Evolutionary conservation across 2,329 filamentous ascomycete genomes (phyloP).

Genomic region (Sporothrix protearum): DNA sequence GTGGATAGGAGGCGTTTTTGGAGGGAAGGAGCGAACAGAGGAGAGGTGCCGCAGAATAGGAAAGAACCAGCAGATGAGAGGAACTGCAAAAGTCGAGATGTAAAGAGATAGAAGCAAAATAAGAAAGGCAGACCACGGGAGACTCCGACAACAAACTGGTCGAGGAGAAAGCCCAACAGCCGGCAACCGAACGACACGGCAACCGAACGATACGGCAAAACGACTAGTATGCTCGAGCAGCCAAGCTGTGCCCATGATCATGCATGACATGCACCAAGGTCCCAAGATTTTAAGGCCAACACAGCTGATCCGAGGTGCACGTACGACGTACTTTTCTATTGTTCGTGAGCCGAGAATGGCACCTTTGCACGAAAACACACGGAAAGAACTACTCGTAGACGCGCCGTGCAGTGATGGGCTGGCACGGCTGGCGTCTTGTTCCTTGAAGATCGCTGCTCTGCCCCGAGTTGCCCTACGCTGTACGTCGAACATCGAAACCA

Average conservation of each 20-base stretch:
- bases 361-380: not conserved
- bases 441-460: not conserved
- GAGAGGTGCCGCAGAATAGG: not conserved
- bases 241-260: constrained; percentile 2
- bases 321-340: too few relatives aligned
- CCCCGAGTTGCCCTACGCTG: not conserved
- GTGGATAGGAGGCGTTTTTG: not conserved
- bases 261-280: too few relatives aligned
- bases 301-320: not conserved
- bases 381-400: not conserved
- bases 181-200: constrained; percentile 6
- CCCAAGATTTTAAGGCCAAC: not conserved
- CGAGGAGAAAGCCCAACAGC: not conserved
- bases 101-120: not conserved
- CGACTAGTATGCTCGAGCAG: not conserved
- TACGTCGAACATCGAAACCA: not conserved
- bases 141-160: not conserved
- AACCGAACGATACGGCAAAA: too few relatives aligned
- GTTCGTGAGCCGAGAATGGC: not conserved
- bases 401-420: not conserved
- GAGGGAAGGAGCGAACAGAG: not conserved
- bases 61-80: not conserved
- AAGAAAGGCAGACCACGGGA: not conserved
- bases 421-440: not conserved
- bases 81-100: not conserved